These are phyloP conservation scores for Saposhnikovia divaricata DNA, from an alignment of 129 eudicot genomes.

Conservation along the genomic window DNA sequence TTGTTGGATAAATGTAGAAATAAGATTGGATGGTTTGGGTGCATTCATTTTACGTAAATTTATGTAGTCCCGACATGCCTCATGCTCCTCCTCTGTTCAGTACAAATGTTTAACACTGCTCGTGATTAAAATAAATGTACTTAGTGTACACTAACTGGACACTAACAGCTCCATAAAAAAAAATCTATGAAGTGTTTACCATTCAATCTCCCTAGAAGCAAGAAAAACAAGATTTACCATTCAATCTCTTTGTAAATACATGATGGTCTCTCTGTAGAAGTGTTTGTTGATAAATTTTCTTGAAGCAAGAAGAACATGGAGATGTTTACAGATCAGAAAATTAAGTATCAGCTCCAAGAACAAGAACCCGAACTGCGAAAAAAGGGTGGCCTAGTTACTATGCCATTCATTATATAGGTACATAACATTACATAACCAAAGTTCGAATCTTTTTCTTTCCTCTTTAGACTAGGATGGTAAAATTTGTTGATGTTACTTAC, in stretches of 20 bases:
- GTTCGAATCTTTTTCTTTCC: not conserved
- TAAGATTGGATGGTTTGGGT: no score
- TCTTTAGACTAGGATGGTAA: not conserved
- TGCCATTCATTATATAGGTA: not conserved
- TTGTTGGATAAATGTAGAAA: no score
- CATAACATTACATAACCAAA: not conserved
- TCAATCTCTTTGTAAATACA: not conserved
- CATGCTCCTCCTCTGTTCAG: no score
- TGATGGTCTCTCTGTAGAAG: not conserved
- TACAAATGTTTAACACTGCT: no score
- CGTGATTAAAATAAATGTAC: no score
- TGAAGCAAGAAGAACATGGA: not conserved
- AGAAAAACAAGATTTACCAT: not conserved
- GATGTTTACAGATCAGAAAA: not conserved
- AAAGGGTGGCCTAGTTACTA: not conserved
- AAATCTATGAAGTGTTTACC: no score
- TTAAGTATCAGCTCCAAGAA: not conserved
- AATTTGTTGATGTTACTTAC: not conserved
- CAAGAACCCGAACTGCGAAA: not conserved
- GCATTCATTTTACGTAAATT: no score
- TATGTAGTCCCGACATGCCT: no score
- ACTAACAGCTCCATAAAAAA: no score
- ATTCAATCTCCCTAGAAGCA: not conserved
- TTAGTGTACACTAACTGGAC: no score
- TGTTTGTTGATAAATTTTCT: not conserved